Conservation (phyloP, 352 stramenopile species). For the Peronospora belbahrii region DNA sequence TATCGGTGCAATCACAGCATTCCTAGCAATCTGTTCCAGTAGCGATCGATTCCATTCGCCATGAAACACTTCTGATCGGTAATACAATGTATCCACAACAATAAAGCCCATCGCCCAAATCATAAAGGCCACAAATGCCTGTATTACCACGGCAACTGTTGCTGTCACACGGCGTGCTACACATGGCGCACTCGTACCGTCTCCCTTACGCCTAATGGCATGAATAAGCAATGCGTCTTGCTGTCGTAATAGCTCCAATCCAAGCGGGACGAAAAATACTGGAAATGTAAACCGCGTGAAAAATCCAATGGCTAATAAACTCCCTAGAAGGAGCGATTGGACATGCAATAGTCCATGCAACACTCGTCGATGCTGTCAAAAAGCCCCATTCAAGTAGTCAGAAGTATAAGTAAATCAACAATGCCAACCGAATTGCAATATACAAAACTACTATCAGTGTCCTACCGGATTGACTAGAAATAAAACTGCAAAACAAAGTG, state of each 20-base stretch:
- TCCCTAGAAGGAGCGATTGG: constrained; percentile 54
- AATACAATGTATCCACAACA: constrained; percentile 56
- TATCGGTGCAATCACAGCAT: constrained; percentile 47
- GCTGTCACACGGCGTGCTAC: constrained; percentile 18
- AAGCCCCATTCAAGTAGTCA: too few relatives aligned
- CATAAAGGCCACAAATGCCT: constrained; percentile 45
- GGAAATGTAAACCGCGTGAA: constrained; percentile 82
- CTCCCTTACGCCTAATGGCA: constrained; percentile 25
- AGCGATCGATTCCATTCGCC: constrained; percentile 4
- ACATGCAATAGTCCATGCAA: constrained; percentile 26
- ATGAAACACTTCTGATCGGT: constrained; percentile 21
- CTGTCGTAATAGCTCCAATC: constrained; percentile 48
- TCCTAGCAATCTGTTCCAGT: constrained; percentile 9
- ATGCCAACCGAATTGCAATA: too few relatives aligned
- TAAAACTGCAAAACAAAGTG: constrained; percentile 45
- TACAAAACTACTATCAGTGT: too few relatives aligned
- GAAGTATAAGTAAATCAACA: too few relatives aligned
- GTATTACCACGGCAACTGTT: constrained; percentile 22
- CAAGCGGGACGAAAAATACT: constrained; percentile 73
- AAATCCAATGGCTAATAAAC: constrained; percentile 55
- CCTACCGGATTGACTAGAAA: constrained; percentile 40
- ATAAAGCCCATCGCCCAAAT: constrained; percentile 28
- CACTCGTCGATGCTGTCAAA: constrained; percentile 33
- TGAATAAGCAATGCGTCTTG: constrained; percentile 39
- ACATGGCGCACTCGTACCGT: neutral